phyloP scores from a whole-genome alignment of 805 yeast species.

The Candida glaebosa region DNA sequence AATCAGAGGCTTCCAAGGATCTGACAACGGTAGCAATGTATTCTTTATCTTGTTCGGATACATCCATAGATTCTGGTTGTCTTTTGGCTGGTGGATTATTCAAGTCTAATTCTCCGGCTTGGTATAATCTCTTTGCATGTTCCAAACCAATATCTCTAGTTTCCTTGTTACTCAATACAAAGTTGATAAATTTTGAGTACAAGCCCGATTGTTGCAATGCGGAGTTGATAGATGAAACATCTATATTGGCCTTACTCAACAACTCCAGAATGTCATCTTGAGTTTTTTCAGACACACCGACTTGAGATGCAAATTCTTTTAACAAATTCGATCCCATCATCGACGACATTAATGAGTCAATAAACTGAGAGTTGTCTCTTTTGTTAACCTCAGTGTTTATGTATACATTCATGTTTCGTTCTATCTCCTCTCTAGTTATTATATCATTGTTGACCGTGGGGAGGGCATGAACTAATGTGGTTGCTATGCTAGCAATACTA shows the following conservation, averaged over 20 bases:
- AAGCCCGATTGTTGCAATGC: conserved; percentile 10
- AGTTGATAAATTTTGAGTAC: conserved; percentile 14
- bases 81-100: conserved; percentile 1
- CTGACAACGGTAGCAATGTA: conserved; percentile 17
- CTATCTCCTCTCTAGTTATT: conserved; percentile 1
- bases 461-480: conserved; percentile 1
- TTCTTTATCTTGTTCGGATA: conserved; percentile 13
- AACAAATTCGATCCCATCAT: conserved; percentile 3
- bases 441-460: conserved; percentile 2
- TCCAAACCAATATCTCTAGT: conserved; percentile 11
- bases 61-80: conserved; percentile 4
- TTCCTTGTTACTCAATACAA: conserved; percentile 15
- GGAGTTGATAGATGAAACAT: conserved; percentile 12
- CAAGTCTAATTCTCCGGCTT: conserved; percentile 10
- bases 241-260: conserved; percentile 6
- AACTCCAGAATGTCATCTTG: background rate
- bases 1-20: conserved; percentile 20
- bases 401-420: background rate
- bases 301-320: conserved; percentile 6
- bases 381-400: background rate
- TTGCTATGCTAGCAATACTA: background rate
- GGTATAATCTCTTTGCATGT: conserved; percentile 16
- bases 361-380: conserved; percentile 3
- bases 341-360: conserved; percentile 4
- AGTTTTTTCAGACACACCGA: conserved; percentile 2